Base-by-base conservation (phyloP, 1,284 basidiomycete species). In the Spongispora temasekensis region DNA sequence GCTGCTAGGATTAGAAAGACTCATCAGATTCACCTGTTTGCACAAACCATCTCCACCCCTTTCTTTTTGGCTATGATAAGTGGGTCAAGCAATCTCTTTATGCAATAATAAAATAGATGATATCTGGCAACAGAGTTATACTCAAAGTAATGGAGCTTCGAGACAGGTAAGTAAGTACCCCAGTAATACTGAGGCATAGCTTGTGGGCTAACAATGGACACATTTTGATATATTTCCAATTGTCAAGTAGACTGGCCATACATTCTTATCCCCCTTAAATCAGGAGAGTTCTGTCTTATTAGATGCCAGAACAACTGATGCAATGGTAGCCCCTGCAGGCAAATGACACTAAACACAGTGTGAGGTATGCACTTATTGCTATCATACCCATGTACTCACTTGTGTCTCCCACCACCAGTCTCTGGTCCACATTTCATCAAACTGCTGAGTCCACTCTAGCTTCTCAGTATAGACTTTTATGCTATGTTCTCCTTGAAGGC, bases 1-100 rank as follows among this genome's bases (percentile, higher is more conserved):
- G 58, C 58, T 10, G 65, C 68, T 2, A 74, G 57, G 19, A 73
- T 59, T 3, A 66, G 69, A 40, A 55, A 68, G 50, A 68, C 56
- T 13, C 30, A 7, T 5, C 9, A 17, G 10, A 50, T 30, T 13
- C 3, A 13, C 23, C 42, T 23, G 15, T 44, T 13, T 10, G 42
- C 23, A 13, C 42, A 44, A 3, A 44, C 42, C 42, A 44, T 44
- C 42, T 44, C 42, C 10, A 44, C 42, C 2, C 23, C 21, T 2
- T 44, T 12, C 9, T 10, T 3, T 12, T 23, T 23, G 25, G 42
- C 42, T 5, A 23, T 23, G 12, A 44, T 13, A 2, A 44, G 13
- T 2, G 23, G 42, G 5, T 44, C 13, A 1, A 44, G 5, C 8
- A 44, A 4, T 44, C 21, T 25, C 23, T 25, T 44, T 23, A 44